Evolutionary conservation across 371 early-diverging fungal genomes (phyloP), one percentile per base, ranked within the genome.

Genomic region (Apophysomyces elegans): DNA sequence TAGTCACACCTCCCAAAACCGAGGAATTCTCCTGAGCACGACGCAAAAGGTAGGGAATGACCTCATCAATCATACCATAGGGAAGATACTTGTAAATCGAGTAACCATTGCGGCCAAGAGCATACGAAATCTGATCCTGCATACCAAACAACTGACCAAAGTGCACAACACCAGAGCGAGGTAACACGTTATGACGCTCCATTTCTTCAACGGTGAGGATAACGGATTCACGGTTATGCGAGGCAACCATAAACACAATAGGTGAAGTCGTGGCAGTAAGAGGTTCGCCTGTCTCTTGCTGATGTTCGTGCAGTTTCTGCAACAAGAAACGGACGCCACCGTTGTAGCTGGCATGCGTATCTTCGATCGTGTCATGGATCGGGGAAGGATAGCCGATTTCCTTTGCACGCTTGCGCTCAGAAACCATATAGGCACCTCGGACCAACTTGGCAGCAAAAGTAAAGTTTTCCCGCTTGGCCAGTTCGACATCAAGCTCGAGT

Each of bases 71-170:
- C 72, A 71, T 74, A 38, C 97, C 97, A 70, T 95, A 97, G 4
- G 97, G 95, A 16, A 97, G 83, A 74, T 96, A 96, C 85, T 97
- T 95, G 87, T 89, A 95, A 59, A 90, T 90, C 57, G 81, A 81
- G 66, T 89, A 93, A 13, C 91, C 94, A 46, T 88, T 73, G 62
- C 82, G 81, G 45, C 93, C 95, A 54, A 97, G 78, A 9, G 88
- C 81, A 70, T 84, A 90, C 5, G 93, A 86, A 37, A 91, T 85
- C 46, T 84, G 84, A 71, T 95, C 95, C 69, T 92, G 87, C 96
- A 95, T 96, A 44, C 94, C 95, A 77, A 88, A 86, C 66, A 98
- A 76, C 85, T 98, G 99, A 5, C 94, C 99, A 79, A 98, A 96
- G 63, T 88, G 84, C 38, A 98, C 93, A 35, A 87, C 70, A 62